Conservation (phyloP, 2,329 filamentous ascomycete species). For the Mycocentrospora acerina region DNA sequence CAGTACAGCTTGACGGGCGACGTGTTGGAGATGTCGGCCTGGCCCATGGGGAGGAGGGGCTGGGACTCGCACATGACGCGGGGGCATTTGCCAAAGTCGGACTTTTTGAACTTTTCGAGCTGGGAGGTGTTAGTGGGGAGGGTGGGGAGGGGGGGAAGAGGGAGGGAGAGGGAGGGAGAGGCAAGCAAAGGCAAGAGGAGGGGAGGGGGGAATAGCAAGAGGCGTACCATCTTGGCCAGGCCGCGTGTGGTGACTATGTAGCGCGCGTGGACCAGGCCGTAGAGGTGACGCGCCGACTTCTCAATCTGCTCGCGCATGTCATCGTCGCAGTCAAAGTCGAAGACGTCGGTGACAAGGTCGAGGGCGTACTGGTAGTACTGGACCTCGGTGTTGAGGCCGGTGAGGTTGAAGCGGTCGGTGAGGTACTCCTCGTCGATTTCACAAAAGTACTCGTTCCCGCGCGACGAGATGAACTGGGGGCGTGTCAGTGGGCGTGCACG, state of each 20-base stretch:
- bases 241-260: constrained; percentile 97
- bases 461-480: constrained; percentile 87
- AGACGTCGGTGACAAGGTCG: constrained; percentile 95
- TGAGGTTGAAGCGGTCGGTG: constrained; percentile 96
- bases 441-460: constrained; percentile 99
- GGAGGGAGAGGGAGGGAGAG: background rate
- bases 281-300: constrained; percentile 92
- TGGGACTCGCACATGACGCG: constrained; percentile 94
- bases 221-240: constrained; percentile 85
- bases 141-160: background rate
- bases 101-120: constrained; percentile 99
- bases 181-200: background rate
- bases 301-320: constrained; percentile 98
- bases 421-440: constrained; percentile 99
- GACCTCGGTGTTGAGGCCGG: constrained; percentile 93
- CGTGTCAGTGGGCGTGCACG: constrained; percentile 13
- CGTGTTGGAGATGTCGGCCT: constrained; percentile 82
- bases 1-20: constrained; percentile 98
- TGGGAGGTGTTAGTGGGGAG: no score
- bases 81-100: constrained; percentile 96
- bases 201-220: background rate
- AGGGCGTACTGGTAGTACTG: constrained; percentile 99
- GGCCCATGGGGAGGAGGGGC: constrained; percentile 90
- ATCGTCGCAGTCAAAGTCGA: constrained; percentile 97
- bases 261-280: constrained; percentile 91